These are phyloP conservation scores for Rhododendron mucronatum DNA, from an alignment of 148 eudicot genomes.

Conservation along the genomic window DNA sequence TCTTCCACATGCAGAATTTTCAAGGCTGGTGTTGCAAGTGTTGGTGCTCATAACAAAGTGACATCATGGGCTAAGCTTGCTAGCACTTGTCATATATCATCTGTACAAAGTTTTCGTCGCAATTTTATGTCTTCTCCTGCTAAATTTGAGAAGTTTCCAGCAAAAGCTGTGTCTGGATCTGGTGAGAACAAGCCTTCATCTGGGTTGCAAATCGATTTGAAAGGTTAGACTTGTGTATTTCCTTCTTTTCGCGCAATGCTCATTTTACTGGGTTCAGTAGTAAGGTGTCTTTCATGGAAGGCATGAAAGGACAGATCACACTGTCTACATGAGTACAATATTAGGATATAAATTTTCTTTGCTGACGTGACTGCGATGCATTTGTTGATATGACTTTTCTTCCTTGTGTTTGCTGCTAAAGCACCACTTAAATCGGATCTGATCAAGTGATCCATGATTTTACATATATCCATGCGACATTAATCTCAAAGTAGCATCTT, in stretches of 20 bases:
- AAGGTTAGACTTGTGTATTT: constrained; percentile 40
- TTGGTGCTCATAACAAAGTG: constrained; percentile 23
- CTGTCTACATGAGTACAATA: background rate
- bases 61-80: constrained; percentile 48
- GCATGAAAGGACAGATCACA: background rate
- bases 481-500: background rate
- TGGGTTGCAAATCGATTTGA: constrained; percentile 69
- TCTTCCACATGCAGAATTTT: constrained; percentile 35
- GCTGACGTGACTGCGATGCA: no score
- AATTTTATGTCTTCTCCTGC: constrained; percentile 34
- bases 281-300: background rate
- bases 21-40: constrained; percentile 35
- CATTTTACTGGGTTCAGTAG: background rate
- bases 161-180: constrained; percentile 69
- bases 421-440: background rate
- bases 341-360: background rate
- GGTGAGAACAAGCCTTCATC: constrained; percentile 47
- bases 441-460: background rate
- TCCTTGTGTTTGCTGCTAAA: background rate
- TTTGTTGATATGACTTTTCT: background rate
- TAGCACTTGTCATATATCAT: constrained; percentile 46
- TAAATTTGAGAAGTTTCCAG: constrained; percentile 31
- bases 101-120: constrained; percentile 33
- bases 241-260: background rate
- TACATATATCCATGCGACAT: background rate